Evolutionary conservation across 2,329 filamentous ascomycete genomes (phyloP).

Genomic region (Verticillium dahliae): DNA sequence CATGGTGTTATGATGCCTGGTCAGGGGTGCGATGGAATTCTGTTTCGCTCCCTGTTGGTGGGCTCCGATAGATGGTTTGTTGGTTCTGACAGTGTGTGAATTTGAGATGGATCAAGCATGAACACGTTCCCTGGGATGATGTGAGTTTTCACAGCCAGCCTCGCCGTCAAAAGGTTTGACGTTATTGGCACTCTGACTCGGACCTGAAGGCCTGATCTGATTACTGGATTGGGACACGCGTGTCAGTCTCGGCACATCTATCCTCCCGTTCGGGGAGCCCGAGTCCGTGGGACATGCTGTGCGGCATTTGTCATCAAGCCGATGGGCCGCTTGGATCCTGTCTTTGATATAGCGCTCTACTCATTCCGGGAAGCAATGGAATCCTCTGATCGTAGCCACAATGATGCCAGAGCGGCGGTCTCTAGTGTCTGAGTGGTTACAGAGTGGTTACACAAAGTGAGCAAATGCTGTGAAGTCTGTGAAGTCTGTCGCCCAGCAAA

Average conservation of each 20-base stretch:
- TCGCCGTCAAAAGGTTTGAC: neutral
- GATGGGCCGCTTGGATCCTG: neutral
- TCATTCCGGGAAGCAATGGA: no score
- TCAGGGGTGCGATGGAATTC: neutral
- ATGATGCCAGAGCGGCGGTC: no score
- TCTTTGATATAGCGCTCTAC: neutral
- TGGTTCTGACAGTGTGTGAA: no score
- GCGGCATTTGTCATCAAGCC: neutral
- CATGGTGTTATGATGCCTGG: neutral
- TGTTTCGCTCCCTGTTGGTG: neutral
- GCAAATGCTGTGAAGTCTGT: no score
- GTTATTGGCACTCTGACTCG: neutral
- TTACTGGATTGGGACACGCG: neutral
- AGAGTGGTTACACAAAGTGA: no score
- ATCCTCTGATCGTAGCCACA: no score
- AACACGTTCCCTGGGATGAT: neutral
- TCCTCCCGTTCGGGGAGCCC: neutral
- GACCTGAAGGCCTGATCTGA: neutral
- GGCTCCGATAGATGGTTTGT: no score
- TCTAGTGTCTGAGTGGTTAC: no score
- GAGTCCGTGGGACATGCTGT: neutral
- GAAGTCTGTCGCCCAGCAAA: no score
- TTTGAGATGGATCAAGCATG: no score
- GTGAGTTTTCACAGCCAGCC: neutral
- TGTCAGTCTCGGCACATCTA: neutral